A percentile compares a stretch with the other conserved stretches of the same genome.
phyloP scores from a whole-genome alignment of 257 asterid genomes.

The Penstemon eatonii region DNA sequence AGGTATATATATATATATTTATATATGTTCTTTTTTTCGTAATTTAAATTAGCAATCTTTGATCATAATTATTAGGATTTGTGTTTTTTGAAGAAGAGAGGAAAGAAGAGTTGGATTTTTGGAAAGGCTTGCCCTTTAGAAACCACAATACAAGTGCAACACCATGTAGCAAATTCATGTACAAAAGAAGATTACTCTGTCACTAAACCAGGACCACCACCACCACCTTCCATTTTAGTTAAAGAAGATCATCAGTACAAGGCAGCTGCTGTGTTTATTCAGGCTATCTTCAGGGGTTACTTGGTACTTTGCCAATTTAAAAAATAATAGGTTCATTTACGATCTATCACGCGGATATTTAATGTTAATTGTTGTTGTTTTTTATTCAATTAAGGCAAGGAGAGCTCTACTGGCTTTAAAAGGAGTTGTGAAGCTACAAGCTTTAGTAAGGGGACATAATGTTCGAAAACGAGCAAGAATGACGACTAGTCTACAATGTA shows the following conservation, averaged over 20 bases:
- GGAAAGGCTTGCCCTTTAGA: conserved; percentile 43
- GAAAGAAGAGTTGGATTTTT: conserved; percentile 72
- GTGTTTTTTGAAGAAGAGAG: conserved; percentile 51
- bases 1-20: conserved; percentile 29
- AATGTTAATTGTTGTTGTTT: too few species aligned
- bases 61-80: not conserved
- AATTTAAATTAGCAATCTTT: not conserved
- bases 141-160: conserved; percentile 52
- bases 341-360: too few species aligned
- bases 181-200: conserved; percentile 36
- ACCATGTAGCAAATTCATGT: conserved; percentile 32
- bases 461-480: conserved; percentile 74
- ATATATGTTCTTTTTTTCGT: not conserved
- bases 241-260: conserved; percentile 20
- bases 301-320: conserved; percentile 46
- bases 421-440: conserved; percentile 87
- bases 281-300: conserved; percentile 75
- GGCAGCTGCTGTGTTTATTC: conserved; percentile 59
- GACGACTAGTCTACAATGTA: conserved; percentile 58
- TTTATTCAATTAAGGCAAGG: conserved; percentile 55
- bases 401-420: conserved; percentile 70
- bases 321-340: too few species aligned
- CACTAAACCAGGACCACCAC: conserved; percentile 21
- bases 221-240: conserved; percentile 15
- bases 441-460: conserved; percentile 71